Evolutionary conservation across 352 stramenopile species (phyloP).

Genomic region (Aphanomyces stellatus): DNA sequence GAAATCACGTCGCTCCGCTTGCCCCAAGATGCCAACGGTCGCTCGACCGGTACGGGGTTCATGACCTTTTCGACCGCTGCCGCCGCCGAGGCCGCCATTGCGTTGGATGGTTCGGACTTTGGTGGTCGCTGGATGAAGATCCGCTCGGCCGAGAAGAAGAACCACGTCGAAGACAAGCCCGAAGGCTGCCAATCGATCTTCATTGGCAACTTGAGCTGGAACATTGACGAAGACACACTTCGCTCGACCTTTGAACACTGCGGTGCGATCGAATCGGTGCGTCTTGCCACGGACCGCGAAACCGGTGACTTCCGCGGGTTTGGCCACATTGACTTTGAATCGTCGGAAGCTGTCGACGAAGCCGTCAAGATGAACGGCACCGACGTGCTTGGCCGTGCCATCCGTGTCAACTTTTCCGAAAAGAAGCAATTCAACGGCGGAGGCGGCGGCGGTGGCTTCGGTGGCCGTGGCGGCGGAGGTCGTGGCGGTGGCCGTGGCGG

Average conservation of each 20-base stretch:
- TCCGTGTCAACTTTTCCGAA: conserved; percentile 94
- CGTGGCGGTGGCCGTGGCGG: conserved; percentile 27
- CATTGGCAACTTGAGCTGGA: conserved; percentile 96
- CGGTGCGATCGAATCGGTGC: conserved; percentile 92
- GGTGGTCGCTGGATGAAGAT: conserved; percentile 95
- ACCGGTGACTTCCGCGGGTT: conserved; percentile 98
- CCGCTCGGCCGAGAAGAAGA: conserved; percentile 74
- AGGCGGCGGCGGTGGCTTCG: conserved; percentile 38
- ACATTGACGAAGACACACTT: conserved; percentile 94
- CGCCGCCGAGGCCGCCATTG: conserved; percentile 73
- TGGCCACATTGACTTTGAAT: conserved; percentile 95
- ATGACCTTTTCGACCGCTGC: conserved; percentile 83
- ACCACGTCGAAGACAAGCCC: conserved; percentile 87
- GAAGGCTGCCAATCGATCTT: conserved; percentile 96
- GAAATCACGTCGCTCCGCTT: conserved; percentile 79
- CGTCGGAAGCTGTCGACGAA: conserved; percentile 89
- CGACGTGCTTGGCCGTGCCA: conserved; percentile 87
- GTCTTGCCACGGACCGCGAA: conserved; percentile 95
- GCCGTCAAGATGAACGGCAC: conserved; percentile 87
- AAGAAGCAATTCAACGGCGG: conserved; percentile 24
- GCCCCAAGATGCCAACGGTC: conserved; percentile 80
- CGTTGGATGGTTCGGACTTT: conserved; percentile 92
- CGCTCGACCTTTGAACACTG: conserved; percentile 90
- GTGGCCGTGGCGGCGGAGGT: conserved; percentile 34
- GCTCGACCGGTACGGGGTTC: conserved; percentile 92